Conservation (phyloP, 495 filamentous ascomycete genomes). For the Penicillium roqueforti region DNA sequence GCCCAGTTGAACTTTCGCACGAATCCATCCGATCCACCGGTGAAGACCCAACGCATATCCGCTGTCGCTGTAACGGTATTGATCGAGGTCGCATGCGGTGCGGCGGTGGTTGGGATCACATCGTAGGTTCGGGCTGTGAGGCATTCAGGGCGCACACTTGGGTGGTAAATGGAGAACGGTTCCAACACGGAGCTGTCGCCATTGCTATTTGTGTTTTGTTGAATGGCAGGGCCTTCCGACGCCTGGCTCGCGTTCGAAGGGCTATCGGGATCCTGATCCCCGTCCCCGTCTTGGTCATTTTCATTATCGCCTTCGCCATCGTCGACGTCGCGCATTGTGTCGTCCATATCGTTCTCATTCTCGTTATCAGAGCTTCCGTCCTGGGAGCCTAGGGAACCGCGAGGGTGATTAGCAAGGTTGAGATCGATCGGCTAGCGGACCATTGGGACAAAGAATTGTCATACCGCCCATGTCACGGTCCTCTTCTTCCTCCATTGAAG, state of each 20-base stretch:
- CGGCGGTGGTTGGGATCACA: conserved; percentile 94
- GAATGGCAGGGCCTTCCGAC: conserved; percentile 39
- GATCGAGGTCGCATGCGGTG: conserved; percentile 91
- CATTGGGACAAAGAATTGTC: conserved; percentile 4
- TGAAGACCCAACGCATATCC: conserved; percentile 94
- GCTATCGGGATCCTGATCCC: conserved; percentile 57
- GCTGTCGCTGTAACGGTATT: conserved; percentile 89
- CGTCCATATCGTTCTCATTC: conserved; percentile 65
- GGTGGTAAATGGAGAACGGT: conserved; percentile 47
- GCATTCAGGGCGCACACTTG: conserved; percentile 71
- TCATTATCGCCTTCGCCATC: conserved; percentile 55
- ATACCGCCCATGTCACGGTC: conserved; percentile 53
- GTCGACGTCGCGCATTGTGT: conserved; percentile 61
- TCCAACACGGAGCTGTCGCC: conserved; percentile 30
- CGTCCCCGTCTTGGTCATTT: conserved; percentile 43
- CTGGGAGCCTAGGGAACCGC: conserved; percentile 43
- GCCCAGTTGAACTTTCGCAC: conserved; percentile 95
- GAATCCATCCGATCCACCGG: conserved; percentile 88
- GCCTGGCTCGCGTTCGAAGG: conserved; percentile 46
- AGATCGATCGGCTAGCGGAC: background rate
- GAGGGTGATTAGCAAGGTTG: conserved; percentile 11
- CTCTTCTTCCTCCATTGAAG: conserved; percentile 46
- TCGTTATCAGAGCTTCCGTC: conserved; percentile 69
- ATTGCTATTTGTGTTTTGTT: conserved; percentile 40
- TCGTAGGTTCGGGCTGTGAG: conserved; percentile 85